A percentile compares a stretch with the other conserved stretches of the same genome.
These are phyloP conservation scores for Mortierella alpina DNA, from an alignment of 192 early-diverging fungal genomes.

Conservation along the genomic window DNA sequence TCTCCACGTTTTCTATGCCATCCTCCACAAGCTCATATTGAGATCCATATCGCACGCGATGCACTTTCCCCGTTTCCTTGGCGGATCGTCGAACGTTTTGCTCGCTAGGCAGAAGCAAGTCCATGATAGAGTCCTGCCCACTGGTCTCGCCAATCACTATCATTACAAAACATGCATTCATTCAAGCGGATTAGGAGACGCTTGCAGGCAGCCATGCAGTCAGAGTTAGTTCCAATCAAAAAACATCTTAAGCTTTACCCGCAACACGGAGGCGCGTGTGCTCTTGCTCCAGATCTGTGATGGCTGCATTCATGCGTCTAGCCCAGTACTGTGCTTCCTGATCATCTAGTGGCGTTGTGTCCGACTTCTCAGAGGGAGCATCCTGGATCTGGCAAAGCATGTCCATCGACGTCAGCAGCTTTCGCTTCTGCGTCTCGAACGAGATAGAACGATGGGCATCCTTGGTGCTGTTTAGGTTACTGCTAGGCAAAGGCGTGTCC, in stretches of 20 bases:
- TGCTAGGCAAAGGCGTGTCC: slow-evolving; percentile 22
- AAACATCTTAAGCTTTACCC: slow-evolving; percentile 5
- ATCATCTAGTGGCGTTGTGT: slow-evolving; percentile 34
- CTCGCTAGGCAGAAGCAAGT: slow-evolving; percentile 40
- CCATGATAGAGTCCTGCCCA: slow-evolving; percentile 45
- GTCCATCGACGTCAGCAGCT: slow-evolving; percentile 39
- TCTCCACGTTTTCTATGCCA: slow-evolving; percentile 35
- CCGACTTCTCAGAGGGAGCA: slow-evolving; percentile 28
- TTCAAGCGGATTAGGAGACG: not conserved
- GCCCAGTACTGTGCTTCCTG: slow-evolving; percentile 47
- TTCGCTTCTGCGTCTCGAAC: slow-evolving; percentile 28
- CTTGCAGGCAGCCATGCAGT: not conserved
- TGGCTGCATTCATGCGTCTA: slow-evolving; percentile 39
- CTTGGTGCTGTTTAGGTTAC: not conserved
- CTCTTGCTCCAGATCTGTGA: slow-evolving; percentile 32
- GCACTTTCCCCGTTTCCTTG: slow-evolving; percentile 46
- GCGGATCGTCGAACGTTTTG: slow-evolving; percentile 29
- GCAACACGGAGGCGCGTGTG: slow-evolving; percentile 27
- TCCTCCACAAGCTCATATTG: slow-evolving; percentile 24
- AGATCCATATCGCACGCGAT: slow-evolving; percentile 41
- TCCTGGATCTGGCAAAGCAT: slow-evolving; percentile 50
- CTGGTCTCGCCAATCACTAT: slow-evolving; percentile 49
- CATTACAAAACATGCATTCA: not conserved
- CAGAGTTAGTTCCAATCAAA: not conserved
- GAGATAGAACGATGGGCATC: not conserved